Base-by-base conservation (phyloP, 2,329 filamentous ascomycete genomes). In the Diaporthe sp. region DNA sequence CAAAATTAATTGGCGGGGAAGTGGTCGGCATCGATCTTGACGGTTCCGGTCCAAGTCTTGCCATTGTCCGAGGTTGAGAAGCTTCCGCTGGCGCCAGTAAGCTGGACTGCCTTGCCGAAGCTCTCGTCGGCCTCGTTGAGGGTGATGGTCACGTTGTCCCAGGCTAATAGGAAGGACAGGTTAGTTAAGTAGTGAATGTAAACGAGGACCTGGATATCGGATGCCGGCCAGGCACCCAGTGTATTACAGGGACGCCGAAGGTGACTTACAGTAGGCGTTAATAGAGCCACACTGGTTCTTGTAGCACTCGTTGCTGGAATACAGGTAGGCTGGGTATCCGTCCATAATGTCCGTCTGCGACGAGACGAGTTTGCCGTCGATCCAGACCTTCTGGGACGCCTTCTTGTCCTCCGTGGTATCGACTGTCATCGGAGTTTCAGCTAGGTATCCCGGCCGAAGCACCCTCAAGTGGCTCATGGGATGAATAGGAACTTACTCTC, bases 11-110 rank as follows among this genome's bases (percentile, higher is more conserved):
- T 7, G 61, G 25, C 25, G 42, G 61, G 61, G 22, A 72, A 72
- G 31, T 46, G n/a, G 51, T 72, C 69, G 19, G 69, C 51, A 12
- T 46, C 51, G 22, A 72, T 72, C 39, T 72, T 72, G 69, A 72
- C 8, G n/a, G 55, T 46, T 46, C 69, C 53, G 4, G 69, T 72
- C 69, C 69, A 72, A 31, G 55, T 61, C 69, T 72, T 72, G 37
- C 69, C 69, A 6, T 61, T 42, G 42, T 72, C 69, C 4, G 55
- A 72, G 31, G 69, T 61, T 9, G 55, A 58, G 57, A 72, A 42
- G 53, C 53, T 72, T 25, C 53, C 69, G 42, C 25, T 72, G 15
- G 69, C 44, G 15, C 69, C 69, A 1, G 10, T 39, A 31, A 37
- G 53, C n/a, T 58, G 44, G 37, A 72, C 6, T 17, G 39, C 17